Base-by-base conservation (phyloP, 2,329 filamentous ascomycete species). In the Verticillium tricorpus region DNA sequence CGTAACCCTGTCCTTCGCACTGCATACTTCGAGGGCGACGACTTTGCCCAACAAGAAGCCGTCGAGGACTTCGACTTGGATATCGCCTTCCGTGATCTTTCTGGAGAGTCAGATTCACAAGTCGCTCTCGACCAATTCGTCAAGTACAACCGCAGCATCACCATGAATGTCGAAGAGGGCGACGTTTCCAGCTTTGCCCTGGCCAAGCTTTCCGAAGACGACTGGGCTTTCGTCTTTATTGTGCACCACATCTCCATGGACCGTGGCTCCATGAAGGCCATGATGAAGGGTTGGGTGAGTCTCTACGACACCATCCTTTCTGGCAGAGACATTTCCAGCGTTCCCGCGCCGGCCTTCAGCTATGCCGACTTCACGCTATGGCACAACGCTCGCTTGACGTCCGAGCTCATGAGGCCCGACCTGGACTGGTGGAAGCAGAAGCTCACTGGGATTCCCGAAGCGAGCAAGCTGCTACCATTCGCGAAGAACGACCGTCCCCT, bases 311-410 rank as follows among this genome's bases (percentile, higher is more conserved):
- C 66, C 25, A 57, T 67, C 17, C 52, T 62, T 5, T 39, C 61
- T 4, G 62, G 61, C n/a, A 66, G 63, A 57, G 67, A 69, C 25
- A 63, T 68, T 11, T 59, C 60, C 5, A 67, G 64, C 2, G 63
- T 69, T 11, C 65, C 68, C 12, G 58, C 62, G n/a, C 68, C 68
- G 2, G 62, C 65, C 35, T 66, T 69, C 50, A 63, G 62, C 57
- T 69, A 69, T 22, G 64, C 65, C 56, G 67, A 69, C 62, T 69
- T 69, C 40, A 69, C 66, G 12, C 63, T 68, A 8, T 69, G 68
- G 68, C 68, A 69, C 65, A 69, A 69, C 35, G 66, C 67, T 15
- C 66, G 67, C 45, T 64, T 69, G 8, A 63, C 63, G 2, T 68
- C 68, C 1, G 65, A 69, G 32, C 45, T 66, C 14, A 68, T 69